Conservation (phyloP, 2,329 filamentous ascomycete species). For the Phyllosticta paracitricarpa region DNA sequence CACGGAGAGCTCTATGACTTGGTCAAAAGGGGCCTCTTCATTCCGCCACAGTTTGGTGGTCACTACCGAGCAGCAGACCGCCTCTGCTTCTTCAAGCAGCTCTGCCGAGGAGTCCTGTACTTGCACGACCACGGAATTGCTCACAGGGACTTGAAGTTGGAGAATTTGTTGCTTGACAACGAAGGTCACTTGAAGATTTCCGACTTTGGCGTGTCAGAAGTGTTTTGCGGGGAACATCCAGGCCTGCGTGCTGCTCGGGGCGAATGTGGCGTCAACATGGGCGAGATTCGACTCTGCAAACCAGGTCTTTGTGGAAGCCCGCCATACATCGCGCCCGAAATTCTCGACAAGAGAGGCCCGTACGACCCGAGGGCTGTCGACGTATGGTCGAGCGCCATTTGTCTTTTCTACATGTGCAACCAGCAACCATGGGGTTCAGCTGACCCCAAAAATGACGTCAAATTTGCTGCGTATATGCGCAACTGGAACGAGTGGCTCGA, state of each 20-base stretch:
- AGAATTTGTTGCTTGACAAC: slow-evolving; percentile 61
- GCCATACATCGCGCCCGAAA: slow-evolving; percentile 82
- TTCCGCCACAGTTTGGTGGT: neutral
- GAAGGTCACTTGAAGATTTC: slow-evolving; percentile 82
- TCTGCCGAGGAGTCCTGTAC: slow-evolving; percentile 72
- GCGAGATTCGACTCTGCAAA: slow-evolving; percentile 57
- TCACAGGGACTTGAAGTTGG: slow-evolving; percentile 53
- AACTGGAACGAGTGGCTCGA: slow-evolving; percentile 61
- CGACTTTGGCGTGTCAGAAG: slow-evolving; percentile 82
- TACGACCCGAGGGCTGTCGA: slow-evolving; percentile 74
- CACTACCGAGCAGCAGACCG: slow-evolving; percentile 56
- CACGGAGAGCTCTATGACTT: slow-evolving; percentile 72
- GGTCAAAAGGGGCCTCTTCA: slow-evolving; percentile 47
- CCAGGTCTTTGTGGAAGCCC: slow-evolving; percentile 77
- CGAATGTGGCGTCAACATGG: slow-evolving; percentile 64
- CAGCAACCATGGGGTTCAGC: slow-evolving; percentile 69
- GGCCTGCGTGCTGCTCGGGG: slow-evolving; percentile 63
- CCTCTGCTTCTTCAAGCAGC: slow-evolving; percentile 80
- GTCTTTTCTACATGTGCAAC: slow-evolving; percentile 74
- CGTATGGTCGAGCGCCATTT: slow-evolving; percentile 76
- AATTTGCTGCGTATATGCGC: slow-evolving; percentile 54
- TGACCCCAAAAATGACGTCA: slow-evolving; percentile 36
- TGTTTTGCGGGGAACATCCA: slow-evolving; percentile 74
- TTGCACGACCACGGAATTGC: slow-evolving; percentile 77
- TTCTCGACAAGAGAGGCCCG: slow-evolving; percentile 54